Base-by-base conservation (phyloP, 495 filamentous ascomycete species). In the Tetracladium marchalianum region DNA sequence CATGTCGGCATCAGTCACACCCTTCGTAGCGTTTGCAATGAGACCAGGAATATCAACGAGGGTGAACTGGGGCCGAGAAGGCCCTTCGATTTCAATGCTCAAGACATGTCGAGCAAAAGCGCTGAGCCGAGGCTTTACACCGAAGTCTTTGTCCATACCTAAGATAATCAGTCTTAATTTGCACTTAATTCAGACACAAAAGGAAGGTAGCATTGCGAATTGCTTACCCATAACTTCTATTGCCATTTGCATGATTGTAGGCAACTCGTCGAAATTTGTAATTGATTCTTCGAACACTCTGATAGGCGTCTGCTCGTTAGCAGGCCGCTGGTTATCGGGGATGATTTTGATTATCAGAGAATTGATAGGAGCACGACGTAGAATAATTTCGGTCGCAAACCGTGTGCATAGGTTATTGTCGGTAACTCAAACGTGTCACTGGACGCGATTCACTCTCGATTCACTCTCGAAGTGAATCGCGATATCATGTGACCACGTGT, bases 381-480 rank as follows among this genome's bases (percentile, higher is more conserved):
- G 44, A 33, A 48, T 52, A 1, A 56, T 35, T 52, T 87, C 80
- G 0, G 78, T 85, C 2, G 82, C 76, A 47, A 85, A 85, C 0
- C 79, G 68, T 0, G 83, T 87, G 58, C 83, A 86, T 0, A 80
- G n/a, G n/a, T n/a, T n/a, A n/a, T n/a, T n/a, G n/a, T n/a, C n/a
- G n/a, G n/a, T n/a, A n/a, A n/a, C n/a, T n/a, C n/a, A n/a, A n/a
- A n/a, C n/a, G n/a, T n/a, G n/a, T n/a, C n/a, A n/a, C n/a, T n/a
- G n/a, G n/a, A n/a, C n/a, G n/a, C n/a, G n/a, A n/a, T n/a, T n/a
- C n/a, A n/a, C n/a, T n/a, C n/a, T n/a, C n/a, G n/a, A n/a, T n/a
- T n/a, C n/a, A n/a, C n/a, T n/a, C n/a, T n/a, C n/a, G n/a, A n/a
- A n/a, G n/a, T n/a, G n/a, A n/a, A n/a, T n/a, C n/a, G n/a, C n/a